These are phyloP conservation scores for Alternaria sp. DNA, from an alignment of 2,329 filamentous ascomycete genomes.

Conservation along the genomic window DNA sequence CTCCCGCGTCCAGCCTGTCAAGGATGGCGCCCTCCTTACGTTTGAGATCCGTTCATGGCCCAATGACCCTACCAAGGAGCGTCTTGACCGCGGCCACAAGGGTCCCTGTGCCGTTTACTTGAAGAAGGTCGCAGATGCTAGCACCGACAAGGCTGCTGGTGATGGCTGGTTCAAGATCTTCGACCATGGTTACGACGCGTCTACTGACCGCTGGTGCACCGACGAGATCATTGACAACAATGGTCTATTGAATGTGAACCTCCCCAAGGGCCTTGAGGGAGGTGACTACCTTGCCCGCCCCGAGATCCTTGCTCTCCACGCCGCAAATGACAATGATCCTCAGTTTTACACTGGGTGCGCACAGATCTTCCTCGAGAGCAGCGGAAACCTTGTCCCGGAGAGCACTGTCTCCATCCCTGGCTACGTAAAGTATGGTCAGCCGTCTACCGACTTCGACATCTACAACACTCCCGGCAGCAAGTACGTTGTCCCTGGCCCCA, in stretches of 20 bases:
- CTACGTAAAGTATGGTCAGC: conserved; percentile 64
- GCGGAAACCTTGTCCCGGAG: conserved; percentile 56
- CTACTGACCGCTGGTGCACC: conserved; percentile 70
- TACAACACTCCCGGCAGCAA: conserved; percentile 59
- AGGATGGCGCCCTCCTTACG: conserved; percentile 65
- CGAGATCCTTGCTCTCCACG: conserved; percentile 74
- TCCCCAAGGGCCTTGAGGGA: conserved; percentile 68
- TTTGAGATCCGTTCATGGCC: conserved; percentile 73
- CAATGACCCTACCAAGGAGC: conserved; percentile 61
- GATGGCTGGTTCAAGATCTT: conserved; percentile 82
- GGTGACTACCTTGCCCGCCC: conserved; percentile 77
- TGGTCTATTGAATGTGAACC: conserved; percentile 68
- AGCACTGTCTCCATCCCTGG: conserved; percentile 73
- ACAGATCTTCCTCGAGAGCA: conserved; percentile 70
- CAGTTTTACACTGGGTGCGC: conserved; percentile 79
- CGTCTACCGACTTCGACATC: conserved; percentile 70
- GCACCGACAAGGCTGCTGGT: conserved; percentile 61
- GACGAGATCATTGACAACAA: conserved; percentile 71
- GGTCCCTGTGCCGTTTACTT: conserved; percentile 78
- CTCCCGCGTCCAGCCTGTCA: conserved; percentile 56
- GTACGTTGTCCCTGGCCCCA: conserved; percentile 66
- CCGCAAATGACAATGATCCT: conserved; percentile 62
- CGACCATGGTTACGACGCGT: conserved; percentile 70
- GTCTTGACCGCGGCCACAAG: conserved; percentile 68
- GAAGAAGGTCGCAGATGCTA: conserved; percentile 70